phyloP scores from a whole-genome alignment of 495 filamentous ascomycete genomes.

The Neurospora sp. region DNA sequence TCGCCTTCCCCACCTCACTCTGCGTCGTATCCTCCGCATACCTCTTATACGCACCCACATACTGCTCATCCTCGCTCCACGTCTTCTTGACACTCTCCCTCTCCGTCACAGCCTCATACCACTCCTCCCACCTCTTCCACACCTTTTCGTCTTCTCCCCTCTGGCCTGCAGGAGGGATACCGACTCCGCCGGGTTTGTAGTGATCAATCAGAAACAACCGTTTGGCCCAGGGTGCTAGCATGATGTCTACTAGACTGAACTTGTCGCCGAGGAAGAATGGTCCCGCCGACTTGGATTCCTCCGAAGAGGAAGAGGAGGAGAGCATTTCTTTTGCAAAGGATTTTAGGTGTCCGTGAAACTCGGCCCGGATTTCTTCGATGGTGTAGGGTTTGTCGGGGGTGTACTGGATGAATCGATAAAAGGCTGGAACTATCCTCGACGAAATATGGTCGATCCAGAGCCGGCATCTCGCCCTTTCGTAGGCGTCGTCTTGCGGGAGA shows the following conservation, averaged over 20 bases:
- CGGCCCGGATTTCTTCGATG: slow-evolving; percentile 32
- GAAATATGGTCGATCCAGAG: slow-evolving; percentile 63
- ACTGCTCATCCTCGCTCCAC: slow-evolving; percentile 51
- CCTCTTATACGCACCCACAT: slow-evolving; percentile 53
- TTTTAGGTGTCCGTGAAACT: slow-evolving; percentile 42
- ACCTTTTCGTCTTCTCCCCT: not conserved
- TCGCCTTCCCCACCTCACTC: slow-evolving; percentile 60
- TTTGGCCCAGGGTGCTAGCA: slow-evolving; percentile 56
- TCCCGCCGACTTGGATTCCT: slow-evolving; percentile 31
- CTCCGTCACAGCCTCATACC: slow-evolving; percentile 43
- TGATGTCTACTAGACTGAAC: slow-evolving; percentile 51
- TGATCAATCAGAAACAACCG: slow-evolving; percentile 61
- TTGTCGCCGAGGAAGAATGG: slow-evolving; percentile 54
- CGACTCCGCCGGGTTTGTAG: slow-evolving; percentile 52
- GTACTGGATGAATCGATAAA: slow-evolving; percentile 56
- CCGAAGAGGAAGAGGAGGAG: not conserved
- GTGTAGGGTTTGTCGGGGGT: slow-evolving; percentile 39
- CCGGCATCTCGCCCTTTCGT: slow-evolving; percentile 45
- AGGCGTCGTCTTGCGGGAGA: slow-evolving; percentile 42
- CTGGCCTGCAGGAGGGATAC: slow-evolving; percentile 34
- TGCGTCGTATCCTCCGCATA: slow-evolving; percentile 67
- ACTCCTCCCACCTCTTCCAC: slow-evolving; percentile 47
- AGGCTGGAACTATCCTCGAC: slow-evolving; percentile 51
- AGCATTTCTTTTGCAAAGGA: slow-evolving; percentile 48
- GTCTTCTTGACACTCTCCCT: slow-evolving; percentile 51